These are phyloP conservation scores for Hyaloscypha hepaticicola DNA, from an alignment of 495 filamentous ascomycete genomes.

Conservation along the genomic window DNA sequence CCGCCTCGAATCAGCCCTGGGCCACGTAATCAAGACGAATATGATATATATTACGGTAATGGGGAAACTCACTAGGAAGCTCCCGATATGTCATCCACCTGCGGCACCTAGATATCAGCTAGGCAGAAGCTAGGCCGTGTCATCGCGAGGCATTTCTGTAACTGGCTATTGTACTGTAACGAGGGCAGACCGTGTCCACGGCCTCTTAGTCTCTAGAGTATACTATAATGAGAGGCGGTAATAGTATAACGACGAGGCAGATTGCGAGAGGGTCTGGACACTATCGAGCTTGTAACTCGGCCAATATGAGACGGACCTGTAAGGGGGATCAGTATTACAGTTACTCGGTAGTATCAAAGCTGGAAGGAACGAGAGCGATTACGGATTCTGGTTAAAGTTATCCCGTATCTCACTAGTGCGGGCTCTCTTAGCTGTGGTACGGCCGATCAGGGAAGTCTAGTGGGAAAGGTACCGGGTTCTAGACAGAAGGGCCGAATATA, in stretches of 20 bases:
- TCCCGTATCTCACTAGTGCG: slow-evolving; percentile 14
- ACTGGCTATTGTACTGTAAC: slow-evolving; percentile 5
- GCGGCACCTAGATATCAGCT: slow-evolving; percentile 3
- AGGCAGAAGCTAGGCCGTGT: slow-evolving; percentile 15
- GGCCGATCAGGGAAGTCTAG: too few species aligned
- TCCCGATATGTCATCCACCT: background rate
- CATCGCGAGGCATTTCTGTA: slow-evolving; percentile 4
- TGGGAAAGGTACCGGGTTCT: slow-evolving; percentile 18
- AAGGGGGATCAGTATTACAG: slow-evolving; percentile 18
- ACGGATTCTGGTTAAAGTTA: slow-evolving; percentile 23
- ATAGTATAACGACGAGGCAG: slow-evolving; percentile 18
- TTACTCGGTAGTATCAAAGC: slow-evolving; percentile 20
- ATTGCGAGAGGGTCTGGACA: slow-evolving; percentile 21
- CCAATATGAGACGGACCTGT: slow-evolving; percentile 6
- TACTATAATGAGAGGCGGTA: slow-evolving; percentile 15
- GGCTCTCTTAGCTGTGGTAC: slow-evolving; percentile 4
- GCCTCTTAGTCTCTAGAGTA: slow-evolving; percentile 11
- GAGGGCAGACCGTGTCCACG: background rate
- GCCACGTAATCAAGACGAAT: slow-evolving; percentile 17
- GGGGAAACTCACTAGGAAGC: slow-evolving; percentile 14
- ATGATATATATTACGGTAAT: background rate
- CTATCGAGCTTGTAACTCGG: slow-evolving; percentile 7
- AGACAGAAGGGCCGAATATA: slow-evolving; percentile 22
- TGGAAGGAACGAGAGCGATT: slow-evolving; percentile 14
- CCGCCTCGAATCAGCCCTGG: slow-evolving; percentile 9